Evolutionary conservation across 352 stramenopile genomes (phyloP), one percentile per base, ranked within the genome.

Genomic region (Phytophthora melonis): DNA sequence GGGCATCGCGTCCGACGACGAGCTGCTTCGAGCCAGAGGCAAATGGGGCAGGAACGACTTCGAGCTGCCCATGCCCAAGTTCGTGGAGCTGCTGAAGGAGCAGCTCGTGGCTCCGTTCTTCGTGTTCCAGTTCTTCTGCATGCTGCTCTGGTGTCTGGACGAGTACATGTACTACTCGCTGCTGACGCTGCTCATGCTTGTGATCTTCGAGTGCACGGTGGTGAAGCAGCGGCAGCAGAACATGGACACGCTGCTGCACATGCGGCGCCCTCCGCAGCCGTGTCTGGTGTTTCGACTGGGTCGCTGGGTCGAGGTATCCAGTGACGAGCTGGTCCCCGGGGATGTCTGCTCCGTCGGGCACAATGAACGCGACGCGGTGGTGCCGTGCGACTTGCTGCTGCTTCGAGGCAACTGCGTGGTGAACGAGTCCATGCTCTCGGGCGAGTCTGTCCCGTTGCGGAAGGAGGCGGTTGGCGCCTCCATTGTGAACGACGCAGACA

Each of bases 161-260:
- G 98, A 99, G 79, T 99, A 99, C 88, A 99, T 98, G 97, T 98
- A 99, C 81, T 99, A 99, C 86, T 98, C 96, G 32, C 79, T 99
- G 13, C 99, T 99, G 71, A 99, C 98, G 41, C 89, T 99, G 11
- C 79, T 95, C 25, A 99, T 99, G 86, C 93, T 99, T 49, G 77
- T 99, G 49, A 89, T 99, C 75, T 99, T 99, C 72, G 98, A 99
- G 77, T 95, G 89, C 25, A 98, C 98, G 7, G 94, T 99, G 1
- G 97, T 98, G 18, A 94, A 97, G 50, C 97, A 99, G 72, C 92
- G 98, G 9, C 86, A 99, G 66, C 97, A 98, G 72, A 97, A 96
- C 70, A 82, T 99, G 54, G 82, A 98, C 71, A 96, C 93, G 55
- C 84, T 99, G 53, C 88, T 98, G 19, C 89, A 91, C 62, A 99